Percentiles rank a stretch among this genome's conserved stretches.
Conservation (phyloP, 371 early-diverging fungal species). For the Mortierella sp. region DNA sequence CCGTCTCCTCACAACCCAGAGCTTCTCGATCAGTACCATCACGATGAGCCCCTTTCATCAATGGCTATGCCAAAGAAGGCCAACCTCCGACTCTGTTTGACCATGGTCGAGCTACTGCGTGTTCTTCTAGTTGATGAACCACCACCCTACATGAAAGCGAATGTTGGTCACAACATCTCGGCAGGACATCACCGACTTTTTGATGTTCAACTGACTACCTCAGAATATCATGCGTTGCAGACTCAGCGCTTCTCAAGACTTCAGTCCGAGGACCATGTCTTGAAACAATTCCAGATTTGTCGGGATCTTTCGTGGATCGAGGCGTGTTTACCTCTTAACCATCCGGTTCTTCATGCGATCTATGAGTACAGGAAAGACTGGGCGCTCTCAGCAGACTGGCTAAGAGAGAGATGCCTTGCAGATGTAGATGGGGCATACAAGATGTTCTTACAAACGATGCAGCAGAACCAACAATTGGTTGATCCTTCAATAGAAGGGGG, state of each 20-base stretch:
- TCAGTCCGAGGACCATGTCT: slow-evolving; percentile 17
- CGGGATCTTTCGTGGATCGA: slow-evolving; percentile 49
- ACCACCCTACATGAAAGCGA: slow-evolving; percentile 19
- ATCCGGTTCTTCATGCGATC: slow-evolving; percentile 46
- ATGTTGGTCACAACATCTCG: slow-evolving; percentile 17
- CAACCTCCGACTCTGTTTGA: slow-evolving; percentile 57
- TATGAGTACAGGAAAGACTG: slow-evolving; percentile 53
- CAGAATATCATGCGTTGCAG: slow-evolving; percentile 47
- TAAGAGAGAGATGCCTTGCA: slow-evolving; percentile 43
- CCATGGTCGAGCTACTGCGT: slow-evolving; percentile 59
- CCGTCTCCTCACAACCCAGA: slow-evolving; percentile 1
- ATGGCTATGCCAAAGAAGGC: slow-evolving; percentile 35
- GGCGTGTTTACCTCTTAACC: slow-evolving; percentile 46
- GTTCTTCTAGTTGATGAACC: slow-evolving; percentile 60
- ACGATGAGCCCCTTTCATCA: slow-evolving; percentile 27
- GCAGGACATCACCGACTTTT: slow-evolving; percentile 17
- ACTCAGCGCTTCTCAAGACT: slow-evolving; percentile 41
- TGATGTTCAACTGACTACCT: slow-evolving; percentile 32
- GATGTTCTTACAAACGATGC: slow-evolving; percentile 42
- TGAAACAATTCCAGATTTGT: slow-evolving; percentile 45
- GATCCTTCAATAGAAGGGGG: background rate
- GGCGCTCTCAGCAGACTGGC: slow-evolving; percentile 47
- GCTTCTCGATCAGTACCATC: slow-evolving; percentile 16
- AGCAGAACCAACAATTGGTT: slow-evolving; percentile 21
- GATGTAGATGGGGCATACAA: slow-evolving; percentile 50